These are phyloP conservation scores for Coemansia sp. DNA, from an alignment of 371 early-diverging fungal species.

Conservation along the genomic window DNA sequence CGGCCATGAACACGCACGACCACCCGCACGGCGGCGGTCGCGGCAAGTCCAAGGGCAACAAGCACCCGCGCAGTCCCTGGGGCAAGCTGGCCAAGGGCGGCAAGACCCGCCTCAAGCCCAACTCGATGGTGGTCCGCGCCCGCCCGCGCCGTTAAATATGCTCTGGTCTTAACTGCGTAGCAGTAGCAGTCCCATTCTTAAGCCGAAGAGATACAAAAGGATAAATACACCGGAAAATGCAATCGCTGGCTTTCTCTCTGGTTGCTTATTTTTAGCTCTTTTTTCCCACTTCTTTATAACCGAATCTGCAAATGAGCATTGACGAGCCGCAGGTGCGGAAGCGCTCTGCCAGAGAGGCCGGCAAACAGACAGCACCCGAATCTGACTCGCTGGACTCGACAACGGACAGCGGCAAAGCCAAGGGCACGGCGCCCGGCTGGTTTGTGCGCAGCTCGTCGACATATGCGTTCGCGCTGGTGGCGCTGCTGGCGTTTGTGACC, in stretches of 20 bases:
- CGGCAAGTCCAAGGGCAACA: constrained; percentile 54
- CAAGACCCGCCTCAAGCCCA: constrained; percentile 79
- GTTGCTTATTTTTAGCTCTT: constrained; percentile 6
- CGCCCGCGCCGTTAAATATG: constrained; percentile 54
- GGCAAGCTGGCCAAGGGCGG: constrained; percentile 96
- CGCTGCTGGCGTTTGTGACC: constrained; percentile 53
- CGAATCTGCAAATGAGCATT: constrained; percentile 24
- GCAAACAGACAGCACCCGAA: not conserved
- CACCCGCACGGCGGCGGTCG: constrained; percentile 99
- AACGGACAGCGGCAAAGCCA: not conserved
- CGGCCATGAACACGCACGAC: constrained; percentile 97
- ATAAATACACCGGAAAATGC: no score
- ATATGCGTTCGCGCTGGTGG: constrained; percentile 28
- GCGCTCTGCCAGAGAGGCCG: constrained; percentile 8
- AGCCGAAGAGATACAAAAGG: no score
- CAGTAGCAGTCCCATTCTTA: no score
- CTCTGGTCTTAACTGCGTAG: no score
- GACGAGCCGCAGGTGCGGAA: constrained; percentile 27
- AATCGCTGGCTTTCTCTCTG: not conserved
- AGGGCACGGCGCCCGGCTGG: constrained; percentile 1
- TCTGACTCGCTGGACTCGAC: not conserved
- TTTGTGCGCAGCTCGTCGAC: constrained; percentile 32
- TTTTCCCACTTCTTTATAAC: not conserved
- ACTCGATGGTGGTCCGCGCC: constrained; percentile 76
- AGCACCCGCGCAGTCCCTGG: constrained; percentile 88